These are phyloP conservation scores for Luffa aegyptiaca DNA, from an alignment of 306 rosid genomes.

Conservation along the genomic window DNA sequence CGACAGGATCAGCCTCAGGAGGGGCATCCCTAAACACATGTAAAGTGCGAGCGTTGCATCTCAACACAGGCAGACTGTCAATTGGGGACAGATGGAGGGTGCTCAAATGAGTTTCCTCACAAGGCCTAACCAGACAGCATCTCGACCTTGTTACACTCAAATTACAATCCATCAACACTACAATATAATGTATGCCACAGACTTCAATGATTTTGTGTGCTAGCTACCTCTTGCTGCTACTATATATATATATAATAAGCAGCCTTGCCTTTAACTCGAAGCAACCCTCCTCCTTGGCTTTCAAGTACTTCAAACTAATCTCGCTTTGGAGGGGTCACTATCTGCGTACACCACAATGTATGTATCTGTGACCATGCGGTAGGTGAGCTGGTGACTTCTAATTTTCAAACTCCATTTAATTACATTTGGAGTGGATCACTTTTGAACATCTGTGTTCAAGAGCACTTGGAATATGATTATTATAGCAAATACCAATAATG, in stretches of 20 bases:
- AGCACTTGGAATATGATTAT: not conserved
- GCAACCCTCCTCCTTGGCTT: not conserved
- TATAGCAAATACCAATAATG: not conserved
- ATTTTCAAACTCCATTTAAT: not conserved
- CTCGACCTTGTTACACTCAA: slow-evolving; percentile 29
- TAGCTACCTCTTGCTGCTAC: not conserved
- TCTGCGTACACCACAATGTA: not conserved
- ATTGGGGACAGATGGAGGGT: slow-evolving; percentile 45
- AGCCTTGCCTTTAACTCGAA: not conserved
- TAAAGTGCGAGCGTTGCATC: slow-evolving; percentile 55
- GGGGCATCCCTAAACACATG: slow-evolving; percentile 57
- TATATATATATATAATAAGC: not conserved
- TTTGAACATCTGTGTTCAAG: not conserved
- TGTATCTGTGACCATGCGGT: not conserved
- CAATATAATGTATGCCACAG: too few relatives aligned
- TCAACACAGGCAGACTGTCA: slow-evolving; percentile 41
- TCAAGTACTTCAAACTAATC: not conserved
- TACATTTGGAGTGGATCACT: not conserved
- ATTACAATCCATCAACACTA: slow-evolving; percentile 19
- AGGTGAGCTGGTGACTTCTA: not conserved
- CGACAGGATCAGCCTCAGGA: slow-evolving; percentile 14
- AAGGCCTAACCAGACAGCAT: slow-evolving; percentile 34
- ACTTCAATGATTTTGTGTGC: not conserved
- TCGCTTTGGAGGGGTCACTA: not conserved
- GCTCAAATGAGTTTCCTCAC: slow-evolving; percentile 24